Base-by-base conservation (phyloP, 2,329 filamentous ascomycete species). In the Cylindrodendrum hubeiense region DNA sequence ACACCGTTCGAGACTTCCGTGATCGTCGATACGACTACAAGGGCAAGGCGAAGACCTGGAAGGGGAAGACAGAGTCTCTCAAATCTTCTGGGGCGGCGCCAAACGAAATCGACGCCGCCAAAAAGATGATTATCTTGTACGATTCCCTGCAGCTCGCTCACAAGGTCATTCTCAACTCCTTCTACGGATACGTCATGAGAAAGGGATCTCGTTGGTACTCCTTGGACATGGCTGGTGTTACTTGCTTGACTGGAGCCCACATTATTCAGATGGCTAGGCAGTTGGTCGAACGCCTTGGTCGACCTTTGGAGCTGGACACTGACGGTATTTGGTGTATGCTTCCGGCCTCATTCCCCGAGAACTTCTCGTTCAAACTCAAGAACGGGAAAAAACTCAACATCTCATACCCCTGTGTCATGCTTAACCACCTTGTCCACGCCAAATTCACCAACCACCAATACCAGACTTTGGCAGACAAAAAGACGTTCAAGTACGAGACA, bases 241-340 rank as follows among this genome's bases (percentile, higher is more conserved):
- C 96, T 44, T 99, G 96, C 82, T 84, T 99, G 78, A 99, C 96
- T 2, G 96, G 96, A 67, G 96, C 96, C 33, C 93, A 91, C 44
- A 99, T 99, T 77, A 99, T 99, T 78, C 96, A 99, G 76, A 90
- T 99, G 87, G 97, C 96, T 19, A 90, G 95, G 75, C 91, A 96
- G 73, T 87, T 99, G 2, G 95, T 99, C 4, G 96, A 99, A 77
- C 89, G 96, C 8, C 93, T 99, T 39, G 96, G 96, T 24, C 89
- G 96, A 61, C 96, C 96, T 0, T 85, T 99, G 56, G 96, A 99
- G 79, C 85, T 99, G 52, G 96, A 99, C 79, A 99, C 96, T 3
- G 96, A 99, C 77, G 96, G 97, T 88, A 99, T 99, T 75, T 99
- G 96, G 97, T 99, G 96, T 81, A 99, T 99, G 88, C 86, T 99